Percentiles rank a stretch among this genome's conserved stretches.
Conservation (phyloP, 306 rosid genomes). For the Ammopiptanthus mongolicus region DNA sequence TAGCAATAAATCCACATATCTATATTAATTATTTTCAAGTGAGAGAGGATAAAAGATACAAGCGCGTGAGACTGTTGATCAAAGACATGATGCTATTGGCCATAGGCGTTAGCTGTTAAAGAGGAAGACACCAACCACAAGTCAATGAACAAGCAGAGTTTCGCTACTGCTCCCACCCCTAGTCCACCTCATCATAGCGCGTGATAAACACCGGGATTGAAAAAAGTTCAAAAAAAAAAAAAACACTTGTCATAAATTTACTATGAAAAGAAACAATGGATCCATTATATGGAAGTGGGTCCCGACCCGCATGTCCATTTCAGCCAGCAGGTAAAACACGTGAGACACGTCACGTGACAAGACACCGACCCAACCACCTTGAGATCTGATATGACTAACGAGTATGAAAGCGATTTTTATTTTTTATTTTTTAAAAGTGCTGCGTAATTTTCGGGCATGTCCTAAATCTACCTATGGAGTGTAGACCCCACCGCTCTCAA, state of each 20-base stretch:
- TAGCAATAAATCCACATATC: neutral
- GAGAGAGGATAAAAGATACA: neutral
- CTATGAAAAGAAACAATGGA: neutral
- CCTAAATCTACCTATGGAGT: conserved; percentile 23
- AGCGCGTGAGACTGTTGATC: neutral
- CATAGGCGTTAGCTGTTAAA: neutral
- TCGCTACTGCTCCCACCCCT: neutral
- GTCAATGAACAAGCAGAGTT: neutral
- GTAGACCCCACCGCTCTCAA: conserved; percentile 16
- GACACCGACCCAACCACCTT: neutral
- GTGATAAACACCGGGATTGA: neutral
- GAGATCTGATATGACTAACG: neutral
- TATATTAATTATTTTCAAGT: no score
- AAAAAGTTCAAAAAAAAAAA: no score
- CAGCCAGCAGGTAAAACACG: neutral
- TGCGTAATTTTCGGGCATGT: neutral
- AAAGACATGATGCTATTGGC: neutral
- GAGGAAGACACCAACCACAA: neutral
- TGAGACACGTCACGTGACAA: conserved; percentile 25
- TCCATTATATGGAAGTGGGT: neutral
- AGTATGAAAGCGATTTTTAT: neutral
- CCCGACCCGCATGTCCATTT: neutral
- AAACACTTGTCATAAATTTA: no score
- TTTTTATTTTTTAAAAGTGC: neutral
- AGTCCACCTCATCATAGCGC: neutral